These are phyloP conservation scores for Pseudogymnoascus sp. DNA, from an alignment of 2,329 filamentous ascomycete genomes.

Conservation along the genomic window DNA sequence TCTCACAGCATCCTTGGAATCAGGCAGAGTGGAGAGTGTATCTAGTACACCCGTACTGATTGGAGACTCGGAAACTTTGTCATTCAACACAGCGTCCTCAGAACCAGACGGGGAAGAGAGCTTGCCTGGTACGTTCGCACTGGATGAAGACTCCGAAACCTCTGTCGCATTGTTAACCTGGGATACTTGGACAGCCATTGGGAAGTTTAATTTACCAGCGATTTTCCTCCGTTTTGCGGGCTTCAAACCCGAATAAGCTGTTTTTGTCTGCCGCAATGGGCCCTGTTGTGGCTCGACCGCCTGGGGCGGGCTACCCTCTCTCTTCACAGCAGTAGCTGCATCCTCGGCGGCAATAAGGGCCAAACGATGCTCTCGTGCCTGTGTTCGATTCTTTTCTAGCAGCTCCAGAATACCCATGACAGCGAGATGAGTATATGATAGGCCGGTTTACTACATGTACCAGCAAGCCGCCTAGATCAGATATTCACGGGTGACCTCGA, in stretches of 20 bases:
- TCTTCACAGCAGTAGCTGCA: neutral
- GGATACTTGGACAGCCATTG: neutral
- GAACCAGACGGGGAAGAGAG: neutral
- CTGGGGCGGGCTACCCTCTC: neutral
- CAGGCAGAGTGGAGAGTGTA: neutral
- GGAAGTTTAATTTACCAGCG: neutral
- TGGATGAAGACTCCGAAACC: neutral
- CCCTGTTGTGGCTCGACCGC: neutral
- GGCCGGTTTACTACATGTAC: neutral
- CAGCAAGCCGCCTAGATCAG: neutral
- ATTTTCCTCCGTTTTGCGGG: neutral
- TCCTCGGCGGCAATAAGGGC: neutral
- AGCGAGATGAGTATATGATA: neutral
- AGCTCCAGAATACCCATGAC: neutral
- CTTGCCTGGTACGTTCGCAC: neutral
- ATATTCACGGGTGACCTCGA: neutral
- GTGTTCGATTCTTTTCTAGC: neutral
- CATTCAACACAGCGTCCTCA: neutral
- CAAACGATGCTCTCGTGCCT: constrained; percentile 1
- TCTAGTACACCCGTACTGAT: neutral
- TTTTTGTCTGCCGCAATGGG: neutral
- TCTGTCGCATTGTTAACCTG: neutral
- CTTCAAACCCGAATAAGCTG: neutral
- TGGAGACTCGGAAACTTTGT: neutral
- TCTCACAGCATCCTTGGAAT: neutral